Percentiles rank a stretch among this genome's conserved stretches.
Conservation (phyloP, 208 protist genomes). For the Zelonia costaricensis region DNA sequence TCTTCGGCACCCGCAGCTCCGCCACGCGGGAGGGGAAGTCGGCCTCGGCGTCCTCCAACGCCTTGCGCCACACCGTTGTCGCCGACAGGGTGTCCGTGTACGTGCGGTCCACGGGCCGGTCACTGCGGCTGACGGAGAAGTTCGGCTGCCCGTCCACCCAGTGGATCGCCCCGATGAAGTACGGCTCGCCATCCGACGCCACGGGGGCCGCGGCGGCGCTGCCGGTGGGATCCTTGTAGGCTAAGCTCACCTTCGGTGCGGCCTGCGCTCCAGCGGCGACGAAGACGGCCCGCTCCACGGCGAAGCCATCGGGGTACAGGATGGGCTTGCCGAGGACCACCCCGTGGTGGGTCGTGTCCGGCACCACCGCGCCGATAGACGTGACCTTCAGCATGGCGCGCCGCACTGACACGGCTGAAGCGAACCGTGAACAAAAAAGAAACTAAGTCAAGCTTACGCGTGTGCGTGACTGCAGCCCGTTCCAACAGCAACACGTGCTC, state of each 20-base stretch:
- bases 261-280: background rate
- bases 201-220: background rate
- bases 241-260: conserved; percentile 3
- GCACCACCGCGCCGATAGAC: conserved; percentile 43
- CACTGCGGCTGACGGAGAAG: conserved; percentile 67
- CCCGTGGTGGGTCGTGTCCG: conserved; percentile 26
- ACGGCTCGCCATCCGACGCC: conserved; percentile 4
- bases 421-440: no score
- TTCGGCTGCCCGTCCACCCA: conserved; percentile 18
- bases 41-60: conserved; percentile 37
- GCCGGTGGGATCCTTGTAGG: conserved; percentile 8
- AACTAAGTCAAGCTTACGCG: no score
- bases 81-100: conserved; percentile 34
- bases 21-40: conserved; percentile 50
- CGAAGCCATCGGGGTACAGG: conserved; percentile 56
- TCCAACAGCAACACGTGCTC: no score
- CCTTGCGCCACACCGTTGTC: conserved; percentile 50
- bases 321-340: conserved; percentile 24
- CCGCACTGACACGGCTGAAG: no score
- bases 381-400: conserved; percentile 46
- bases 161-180: conserved; percentile 50
- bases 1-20: background rate
- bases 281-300: conserved; percentile 63
- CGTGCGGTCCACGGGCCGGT: conserved; percentile 36
- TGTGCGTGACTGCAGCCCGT: no score